phyloP scores from a whole-genome alignment of 2,329 filamentous ascomycete genomes.

The Colletotrichum orbiculare region DNA sequence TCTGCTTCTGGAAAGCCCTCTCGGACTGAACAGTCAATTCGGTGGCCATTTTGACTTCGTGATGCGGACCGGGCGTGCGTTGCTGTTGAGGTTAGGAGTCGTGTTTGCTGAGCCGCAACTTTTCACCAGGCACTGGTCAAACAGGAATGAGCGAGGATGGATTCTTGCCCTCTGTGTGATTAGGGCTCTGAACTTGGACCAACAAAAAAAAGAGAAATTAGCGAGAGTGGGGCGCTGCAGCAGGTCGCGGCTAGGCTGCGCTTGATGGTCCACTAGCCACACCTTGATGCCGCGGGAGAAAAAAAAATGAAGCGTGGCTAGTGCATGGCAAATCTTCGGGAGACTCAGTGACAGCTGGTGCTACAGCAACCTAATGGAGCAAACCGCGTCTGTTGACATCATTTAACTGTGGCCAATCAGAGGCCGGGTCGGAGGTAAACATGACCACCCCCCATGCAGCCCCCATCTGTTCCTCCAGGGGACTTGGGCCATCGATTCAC shows the following conservation, averaged over 20 bases:
- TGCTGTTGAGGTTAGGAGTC: slow-evolving; percentile 37
- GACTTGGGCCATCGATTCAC: slow-evolving; percentile 37
- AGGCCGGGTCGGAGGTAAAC: slow-evolving; percentile 29
- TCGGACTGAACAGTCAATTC: slow-evolving; percentile 99
- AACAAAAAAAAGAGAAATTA: no score
- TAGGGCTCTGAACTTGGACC: no score
- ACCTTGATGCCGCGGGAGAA: background rate
- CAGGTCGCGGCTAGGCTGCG: no score
- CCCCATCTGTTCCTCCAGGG: slow-evolving; percentile 36
- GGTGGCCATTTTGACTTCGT: slow-evolving; percentile 80
- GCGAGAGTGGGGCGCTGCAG: no score
- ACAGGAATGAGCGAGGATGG: background rate
- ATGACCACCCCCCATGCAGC: slow-evolving; percentile 20
- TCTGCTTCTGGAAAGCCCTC: slow-evolving; percentile 99
- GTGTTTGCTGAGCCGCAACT: slow-evolving; percentile 31
- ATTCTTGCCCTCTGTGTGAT: slow-evolving; percentile 3
- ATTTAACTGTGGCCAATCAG: slow-evolving; percentile 21
- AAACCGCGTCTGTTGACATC: slow-evolving; percentile 33
- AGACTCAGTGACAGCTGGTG: slow-evolving; percentile 16
- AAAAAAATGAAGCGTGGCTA: background rate
- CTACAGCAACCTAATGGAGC: slow-evolving; percentile 28
- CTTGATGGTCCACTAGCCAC: no score
- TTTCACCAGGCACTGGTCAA: slow-evolving; percentile 22
- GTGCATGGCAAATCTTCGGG: slow-evolving; percentile 4
- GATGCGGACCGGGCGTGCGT: slow-evolving; percentile 37